Evolutionary conservation across 2,329 filamentous ascomycete species (phyloP).

Genomic region (Neonectria punicea): DNA sequence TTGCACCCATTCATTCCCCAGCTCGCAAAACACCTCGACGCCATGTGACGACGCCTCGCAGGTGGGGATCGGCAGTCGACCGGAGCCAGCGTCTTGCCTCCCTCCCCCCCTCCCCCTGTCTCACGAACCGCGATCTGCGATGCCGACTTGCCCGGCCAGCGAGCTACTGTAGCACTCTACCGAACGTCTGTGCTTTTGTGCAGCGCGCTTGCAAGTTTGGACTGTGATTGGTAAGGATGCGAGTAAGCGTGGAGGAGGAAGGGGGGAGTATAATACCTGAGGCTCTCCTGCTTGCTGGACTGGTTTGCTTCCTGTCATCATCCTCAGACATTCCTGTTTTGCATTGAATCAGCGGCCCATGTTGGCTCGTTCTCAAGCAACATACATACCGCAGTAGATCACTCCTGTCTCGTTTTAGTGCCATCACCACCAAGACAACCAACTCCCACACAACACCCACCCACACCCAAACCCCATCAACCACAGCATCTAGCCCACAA

Average conservation of each 20-base stretch:
- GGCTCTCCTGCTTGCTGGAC: background rate
- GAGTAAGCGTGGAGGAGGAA: background rate
- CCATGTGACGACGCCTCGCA: conserved; percentile 16
- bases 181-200: background rate
- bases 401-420: background rate
- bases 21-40: background rate
- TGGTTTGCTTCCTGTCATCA: background rate
- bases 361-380: background rate
- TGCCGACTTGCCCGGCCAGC: background rate
- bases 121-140: conserved; percentile 6
- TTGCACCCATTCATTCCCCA: background rate
- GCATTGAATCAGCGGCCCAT: background rate
- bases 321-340: background rate
- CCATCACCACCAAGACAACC: background rate
- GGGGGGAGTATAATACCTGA: conserved; percentile 28
- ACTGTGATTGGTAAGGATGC: conserved; percentile 2
- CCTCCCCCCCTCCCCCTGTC: background rate
- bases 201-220: too few relatives aligned
- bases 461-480: background rate
- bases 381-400: background rate
- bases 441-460: background rate
- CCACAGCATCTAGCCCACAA: background rate
- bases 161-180: background rate
- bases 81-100: background rate
- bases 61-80: conserved; percentile 18